Evolutionary conservation across 2,329 filamentous ascomycete genomes (phyloP).

Genomic region (Colletotrichum sp.): DNA sequence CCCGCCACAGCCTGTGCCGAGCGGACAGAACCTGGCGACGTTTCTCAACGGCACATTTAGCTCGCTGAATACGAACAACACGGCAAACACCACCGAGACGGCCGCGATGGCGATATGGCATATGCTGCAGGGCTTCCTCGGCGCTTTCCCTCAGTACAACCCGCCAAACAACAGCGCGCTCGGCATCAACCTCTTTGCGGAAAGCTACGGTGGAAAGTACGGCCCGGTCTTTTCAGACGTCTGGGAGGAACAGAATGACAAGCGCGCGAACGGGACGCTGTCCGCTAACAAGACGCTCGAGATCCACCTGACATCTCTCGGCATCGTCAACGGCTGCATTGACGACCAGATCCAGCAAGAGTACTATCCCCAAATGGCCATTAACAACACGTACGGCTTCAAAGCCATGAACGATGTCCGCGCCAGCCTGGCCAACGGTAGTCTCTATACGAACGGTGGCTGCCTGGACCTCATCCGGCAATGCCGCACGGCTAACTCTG

Average conservation of each 20-base stretch:
- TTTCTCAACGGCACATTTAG: constrained; percentile 71
- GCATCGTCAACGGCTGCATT: constrained; percentile 75
- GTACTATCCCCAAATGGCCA: constrained; percentile 61
- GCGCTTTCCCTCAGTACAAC: constrained; percentile 62
- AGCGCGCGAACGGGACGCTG: constrained; percentile 54
- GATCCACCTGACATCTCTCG: constrained; percentile 66
- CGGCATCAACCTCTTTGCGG: constrained; percentile 69
- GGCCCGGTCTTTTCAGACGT: constrained; percentile 67
- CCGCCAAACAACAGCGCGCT: constrained; percentile 52
- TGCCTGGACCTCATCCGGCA: constrained; percentile 19
- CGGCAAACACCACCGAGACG: constrained; percentile 60
- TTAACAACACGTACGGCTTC: constrained; percentile 68
- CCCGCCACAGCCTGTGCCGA: constrained; percentile 28
- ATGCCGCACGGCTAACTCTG: constrained; percentile 17
- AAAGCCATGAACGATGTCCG: constrained; percentile 46
- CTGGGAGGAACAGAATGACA: constrained; percentile 67
- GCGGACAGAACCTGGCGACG: constrained; percentile 30
- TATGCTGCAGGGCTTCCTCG: constrained; percentile 66
- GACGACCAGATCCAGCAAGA: constrained; percentile 68
- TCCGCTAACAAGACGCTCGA: constrained; percentile 57
- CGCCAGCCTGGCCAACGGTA: constrained; percentile 17
- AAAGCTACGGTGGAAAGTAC: constrained; percentile 75
- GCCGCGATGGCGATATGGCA: constrained; percentile 69
- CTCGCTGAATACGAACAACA: constrained; percentile 52
- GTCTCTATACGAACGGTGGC: constrained; percentile 13